Evolutionary conservation across 805 yeast genomes (phyloP).

Genomic region (Wickerhamomyces subpelliculosus): DNA sequence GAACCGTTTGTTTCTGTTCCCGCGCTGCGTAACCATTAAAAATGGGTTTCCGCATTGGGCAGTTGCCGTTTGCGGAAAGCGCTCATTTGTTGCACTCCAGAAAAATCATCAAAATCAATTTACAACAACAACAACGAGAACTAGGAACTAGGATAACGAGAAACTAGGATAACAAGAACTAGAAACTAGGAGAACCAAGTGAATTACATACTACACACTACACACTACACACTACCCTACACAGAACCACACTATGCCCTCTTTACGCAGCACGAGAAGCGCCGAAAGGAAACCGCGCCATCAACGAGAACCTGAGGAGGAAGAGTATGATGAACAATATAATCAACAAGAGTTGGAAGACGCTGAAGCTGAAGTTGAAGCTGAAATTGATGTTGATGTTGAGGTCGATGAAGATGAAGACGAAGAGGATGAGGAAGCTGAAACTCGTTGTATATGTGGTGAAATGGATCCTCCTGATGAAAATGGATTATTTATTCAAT

Average conservation of each 20-base stretch:
- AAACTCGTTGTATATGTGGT: constrained; percentile 39
- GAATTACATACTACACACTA: too few relatives aligned
- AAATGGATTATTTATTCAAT: constrained; percentile 68
- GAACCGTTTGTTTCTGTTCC: too few relatives aligned
- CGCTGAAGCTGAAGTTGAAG: constrained; percentile 1
- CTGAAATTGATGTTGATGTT: too few relatives aligned
- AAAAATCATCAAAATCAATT: too few relatives aligned
- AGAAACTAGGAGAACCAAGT: too few relatives aligned
- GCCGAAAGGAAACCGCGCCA: constrained; percentile 1
- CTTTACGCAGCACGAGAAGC: constrained; percentile 19
- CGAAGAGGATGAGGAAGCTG: constrained; percentile 35
- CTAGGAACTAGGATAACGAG: too few relatives aligned
- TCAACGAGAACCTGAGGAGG: constrained; percentile 3
- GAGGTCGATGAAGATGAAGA: constrained; percentile 18
- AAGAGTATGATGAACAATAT: constrained; percentile 1
- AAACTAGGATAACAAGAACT: too few relatives aligned
- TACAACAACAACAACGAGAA: too few relatives aligned
- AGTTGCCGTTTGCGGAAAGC: neutral
- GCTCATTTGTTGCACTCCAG: too few relatives aligned
- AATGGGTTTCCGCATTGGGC: neutral
- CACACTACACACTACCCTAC: neutral
- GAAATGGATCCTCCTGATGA: constrained; percentile 37
- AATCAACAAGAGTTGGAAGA: constrained; percentile 4
- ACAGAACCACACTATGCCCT: constrained; percentile 9
- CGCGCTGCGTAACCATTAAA: too few relatives aligned